Evolutionary conservation across 2,329 filamentous ascomycete genomes (phyloP).

Genomic region (Neopestalotiopsis sp.): DNA sequence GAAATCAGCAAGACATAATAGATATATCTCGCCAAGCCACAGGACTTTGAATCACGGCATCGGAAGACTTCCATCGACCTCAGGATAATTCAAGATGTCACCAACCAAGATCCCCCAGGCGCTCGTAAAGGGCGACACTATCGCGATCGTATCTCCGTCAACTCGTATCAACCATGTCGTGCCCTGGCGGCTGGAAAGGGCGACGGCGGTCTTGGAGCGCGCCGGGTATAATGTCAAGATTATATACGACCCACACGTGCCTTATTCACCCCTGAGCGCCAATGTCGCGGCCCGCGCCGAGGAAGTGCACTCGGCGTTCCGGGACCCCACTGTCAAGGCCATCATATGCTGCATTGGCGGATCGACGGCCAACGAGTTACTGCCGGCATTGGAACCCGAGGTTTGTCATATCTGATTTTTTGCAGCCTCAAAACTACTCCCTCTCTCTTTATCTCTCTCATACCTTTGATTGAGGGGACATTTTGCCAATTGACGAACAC

Average conservation of each 20-base stretch:
- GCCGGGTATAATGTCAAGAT: conserved; percentile 40
- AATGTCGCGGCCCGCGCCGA: conserved; percentile 40
- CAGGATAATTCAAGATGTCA: too few relatives aligned
- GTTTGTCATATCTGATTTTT: conserved; percentile 37
- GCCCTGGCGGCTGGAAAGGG: conserved; percentile 36
- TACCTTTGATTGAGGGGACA: too few relatives aligned
- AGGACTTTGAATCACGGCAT: too few relatives aligned
- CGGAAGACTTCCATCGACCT: too few relatives aligned
- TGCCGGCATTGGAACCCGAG: conserved; percentile 31
- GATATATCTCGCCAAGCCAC: too few relatives aligned
- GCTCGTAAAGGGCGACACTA: conserved; percentile 40
- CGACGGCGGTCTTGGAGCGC: conserved; percentile 31
- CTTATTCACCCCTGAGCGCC: conserved; percentile 29
- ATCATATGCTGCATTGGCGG: conserved; percentile 47
- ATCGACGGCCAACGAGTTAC: conserved; percentile 42
- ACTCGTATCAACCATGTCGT: conserved; percentile 38
- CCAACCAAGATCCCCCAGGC: conserved; percentile 23
- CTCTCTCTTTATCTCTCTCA: too few relatives aligned
- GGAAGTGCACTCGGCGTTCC: conserved; percentile 44
- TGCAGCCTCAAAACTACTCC: conserved; percentile 25
- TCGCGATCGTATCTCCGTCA: conserved; percentile 46
- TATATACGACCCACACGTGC: conserved; percentile 33
- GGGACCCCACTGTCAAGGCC: conserved; percentile 39
- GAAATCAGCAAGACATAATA: too few relatives aligned
- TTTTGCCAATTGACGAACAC: not conserved